Base-by-base conservation (phyloP, 495 filamentous ascomycete genomes). In the Aspergillus biplanus region DNA sequence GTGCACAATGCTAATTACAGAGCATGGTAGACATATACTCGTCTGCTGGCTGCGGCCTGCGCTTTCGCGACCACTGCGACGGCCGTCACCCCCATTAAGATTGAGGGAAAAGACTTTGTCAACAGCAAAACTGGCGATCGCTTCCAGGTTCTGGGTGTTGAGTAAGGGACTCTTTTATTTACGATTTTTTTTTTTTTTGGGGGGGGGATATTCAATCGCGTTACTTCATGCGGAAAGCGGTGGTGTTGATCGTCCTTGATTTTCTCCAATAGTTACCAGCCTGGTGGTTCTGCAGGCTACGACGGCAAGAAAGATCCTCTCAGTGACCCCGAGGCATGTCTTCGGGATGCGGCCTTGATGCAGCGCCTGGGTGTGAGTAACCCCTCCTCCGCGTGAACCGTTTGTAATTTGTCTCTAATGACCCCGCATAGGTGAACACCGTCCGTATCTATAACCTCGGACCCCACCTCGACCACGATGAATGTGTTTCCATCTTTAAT, bases 401-500 rank as follows among this genome's bases (percentile, higher is more conserved):
- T 2, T 16, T 34, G 6, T 13, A n/a, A 37, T 34, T 4, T 11
- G n/a, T 21, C 59, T 18, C 56, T 46, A 61, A 60, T 64, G 46
- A 59, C 56, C 46, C 27, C 18, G 37, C 44, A 49, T 58, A 84
- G 87, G 84, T 95, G 65, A 97, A 98, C 81, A 89, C 92, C 33
- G 94, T 98, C 75, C 91, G 94, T 64, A 86, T 95, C 8, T 98
- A 98, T 83, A 98, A 97, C 82, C 72, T 97, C 58, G 87, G 91
- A 70, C 93, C 94, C 11, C 78, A 84, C 50, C 69, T 92, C 62
- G 90, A 96, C 80, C 94, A 98, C 76, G 90, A 97, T 69, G 79
- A 90, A 64, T 98, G 94, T 73, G 92, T 86, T 33, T 91, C 87
- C 61, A 93, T 97, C 73, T 98, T 97, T 85, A 96, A 97, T 68